phyloP scores from a whole-genome alignment of 208 protist species.

The Wallacemonas collosoma region DNA sequence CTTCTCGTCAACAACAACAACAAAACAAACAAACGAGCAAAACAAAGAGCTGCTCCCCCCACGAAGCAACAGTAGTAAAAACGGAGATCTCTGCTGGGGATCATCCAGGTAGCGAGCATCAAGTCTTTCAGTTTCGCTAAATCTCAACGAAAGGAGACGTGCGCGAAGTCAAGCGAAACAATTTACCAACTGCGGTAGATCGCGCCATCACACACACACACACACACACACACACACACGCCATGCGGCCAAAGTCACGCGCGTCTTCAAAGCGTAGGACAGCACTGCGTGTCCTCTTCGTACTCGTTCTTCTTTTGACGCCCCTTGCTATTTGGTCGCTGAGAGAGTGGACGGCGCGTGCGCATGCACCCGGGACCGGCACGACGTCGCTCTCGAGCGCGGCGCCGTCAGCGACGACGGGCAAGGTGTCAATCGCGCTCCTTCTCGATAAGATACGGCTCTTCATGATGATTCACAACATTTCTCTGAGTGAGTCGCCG shows the following conservation, averaged over 20 bases:
- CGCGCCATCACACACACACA: neutral
- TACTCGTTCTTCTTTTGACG: neutral
- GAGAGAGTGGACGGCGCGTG: neutral
- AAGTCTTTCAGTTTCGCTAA: too few species aligned
- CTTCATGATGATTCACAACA: conserved; percentile 17
- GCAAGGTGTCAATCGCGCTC: neutral
- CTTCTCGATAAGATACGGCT: conserved; percentile 1
- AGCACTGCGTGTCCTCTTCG: neutral
- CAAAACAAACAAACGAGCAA: neutral
- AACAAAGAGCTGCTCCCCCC: neutral
- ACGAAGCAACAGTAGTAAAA: neutral
- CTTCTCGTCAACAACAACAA: neutral
- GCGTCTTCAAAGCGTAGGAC: neutral
- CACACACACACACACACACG: neutral
- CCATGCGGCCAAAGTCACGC: neutral
- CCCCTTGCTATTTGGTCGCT: neutral
- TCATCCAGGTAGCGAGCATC: too few species aligned
- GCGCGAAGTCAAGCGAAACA: too few species aligned
- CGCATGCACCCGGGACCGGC: too few species aligned
- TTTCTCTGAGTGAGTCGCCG: conserved; percentile 1
- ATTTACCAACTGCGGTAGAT: too few species aligned
- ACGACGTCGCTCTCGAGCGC: neutral
- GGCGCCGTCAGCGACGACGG: neutral
- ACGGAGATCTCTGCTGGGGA: neutral
- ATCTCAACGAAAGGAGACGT: too few species aligned